These are phyloP conservation scores for Emericellopsis terricola DNA, from an alignment of 495 filamentous ascomycete species.

Conservation along the genomic window DNA sequence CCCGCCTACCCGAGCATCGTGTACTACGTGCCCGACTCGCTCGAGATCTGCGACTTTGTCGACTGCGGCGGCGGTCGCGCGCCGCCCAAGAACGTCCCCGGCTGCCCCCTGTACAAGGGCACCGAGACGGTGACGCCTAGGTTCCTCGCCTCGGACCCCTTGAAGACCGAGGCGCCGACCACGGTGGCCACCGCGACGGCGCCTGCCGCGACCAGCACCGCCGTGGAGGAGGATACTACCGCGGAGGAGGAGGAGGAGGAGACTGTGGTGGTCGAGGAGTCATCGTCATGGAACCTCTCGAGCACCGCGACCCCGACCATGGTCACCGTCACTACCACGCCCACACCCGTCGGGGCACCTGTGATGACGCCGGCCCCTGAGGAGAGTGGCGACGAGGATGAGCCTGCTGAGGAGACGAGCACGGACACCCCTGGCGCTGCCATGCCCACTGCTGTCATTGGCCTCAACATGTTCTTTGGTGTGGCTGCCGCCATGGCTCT, in stretches of 20 bases:
- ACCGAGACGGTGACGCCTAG: conserved; percentile 33
- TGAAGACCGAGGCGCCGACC: conserved; percentile 85
- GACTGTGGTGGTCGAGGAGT: no score
- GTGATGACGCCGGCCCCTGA: neutral
- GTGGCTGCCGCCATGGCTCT: neutral
- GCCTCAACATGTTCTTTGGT: neutral
- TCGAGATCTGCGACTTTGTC: conserved; percentile 36
- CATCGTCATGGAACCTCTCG: no score
- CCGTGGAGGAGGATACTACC: no score
- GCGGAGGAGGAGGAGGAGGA: neutral
- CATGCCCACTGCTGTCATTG: neutral
- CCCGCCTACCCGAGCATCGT: conserved; percentile 7
- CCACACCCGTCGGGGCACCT: neutral
- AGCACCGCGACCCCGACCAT: neutral
- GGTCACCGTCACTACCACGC: neutral
- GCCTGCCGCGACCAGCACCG: conserved; percentile 27
- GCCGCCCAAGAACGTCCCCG: conserved; percentile 39
- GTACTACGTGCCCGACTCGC: conserved; percentile 31
- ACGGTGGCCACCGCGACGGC: conserved; percentile 89
- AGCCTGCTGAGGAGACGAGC: neutral
- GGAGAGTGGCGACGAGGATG: neutral
- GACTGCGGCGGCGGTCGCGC: conserved; percentile 46
- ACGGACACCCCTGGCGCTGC: neutral
- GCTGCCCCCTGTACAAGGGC: conserved; percentile 37
- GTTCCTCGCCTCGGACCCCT: conserved; percentile 21